Percentiles rank a stretch among this genome's conserved stretches.
These are phyloP conservation scores for Protomyces gravidus DNA, from an alignment of 1,139 yeast genomes.

Conservation along the genomic window DNA sequence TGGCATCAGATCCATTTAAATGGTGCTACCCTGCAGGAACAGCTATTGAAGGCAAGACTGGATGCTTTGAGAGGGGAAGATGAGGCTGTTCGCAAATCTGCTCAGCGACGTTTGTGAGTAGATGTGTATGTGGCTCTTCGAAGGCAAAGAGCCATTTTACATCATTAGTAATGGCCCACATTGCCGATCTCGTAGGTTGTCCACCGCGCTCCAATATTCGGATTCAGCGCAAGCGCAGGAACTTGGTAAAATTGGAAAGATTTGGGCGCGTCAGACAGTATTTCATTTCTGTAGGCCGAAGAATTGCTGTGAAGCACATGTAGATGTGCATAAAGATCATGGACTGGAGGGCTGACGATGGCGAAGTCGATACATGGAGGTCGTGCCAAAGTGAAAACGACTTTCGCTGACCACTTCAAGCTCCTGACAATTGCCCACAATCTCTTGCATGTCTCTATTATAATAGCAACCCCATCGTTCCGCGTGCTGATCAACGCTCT, in stretches of 20 bases:
- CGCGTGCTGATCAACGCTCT: slow-evolving; percentile 75
- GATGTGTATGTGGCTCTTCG: too few relatives aligned
- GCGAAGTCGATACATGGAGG: slow-evolving; percentile 41
- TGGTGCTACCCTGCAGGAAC: slow-evolving; percentile 33
- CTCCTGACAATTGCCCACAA: slow-evolving; percentile 70
- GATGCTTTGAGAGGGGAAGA: slow-evolving; percentile 30
- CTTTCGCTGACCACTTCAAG: slow-evolving; percentile 74
- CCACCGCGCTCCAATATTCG: too few relatives aligned
- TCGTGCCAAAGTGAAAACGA: slow-evolving; percentile 87
- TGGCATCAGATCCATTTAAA: slow-evolving; percentile 53
- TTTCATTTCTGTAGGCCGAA: too few relatives aligned
- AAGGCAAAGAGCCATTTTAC: too few relatives aligned
- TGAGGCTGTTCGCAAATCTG: slow-evolving; percentile 28
- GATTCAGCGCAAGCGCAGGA: too few relatives aligned
- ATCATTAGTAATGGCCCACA: neutral
- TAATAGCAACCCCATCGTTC: slow-evolving; percentile 96
- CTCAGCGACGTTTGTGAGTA: slow-evolving; percentile 3
- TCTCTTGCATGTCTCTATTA: slow-evolving; percentile 87
- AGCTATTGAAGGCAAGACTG: slow-evolving; percentile 28
- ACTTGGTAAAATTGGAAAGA: too few relatives aligned
- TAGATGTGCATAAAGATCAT: too few relatives aligned
- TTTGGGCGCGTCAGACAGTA: too few relatives aligned
- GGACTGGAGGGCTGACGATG: too few relatives aligned
- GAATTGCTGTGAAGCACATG: too few relatives aligned
- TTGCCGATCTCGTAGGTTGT: too few relatives aligned